Base-by-base conservation (phyloP, 1,139 yeast species). In the Suhomyces bribrorum region DNA sequence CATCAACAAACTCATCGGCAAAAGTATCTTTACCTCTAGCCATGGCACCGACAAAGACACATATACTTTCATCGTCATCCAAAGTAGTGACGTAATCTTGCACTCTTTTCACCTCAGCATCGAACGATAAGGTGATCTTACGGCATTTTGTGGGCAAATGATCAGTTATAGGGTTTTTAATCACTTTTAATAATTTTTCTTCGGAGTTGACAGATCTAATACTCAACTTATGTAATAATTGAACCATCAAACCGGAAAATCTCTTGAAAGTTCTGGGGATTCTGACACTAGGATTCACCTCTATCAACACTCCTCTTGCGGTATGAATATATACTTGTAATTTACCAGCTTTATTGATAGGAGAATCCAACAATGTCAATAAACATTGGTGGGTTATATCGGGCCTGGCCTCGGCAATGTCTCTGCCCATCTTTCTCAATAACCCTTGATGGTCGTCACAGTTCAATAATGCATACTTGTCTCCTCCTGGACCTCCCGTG, bases 1-100 rank as follows among this genome's bases (percentile, higher is more conserved):
- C 98, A 62, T 92, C 98, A 32, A 90, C 96, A 58, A 64, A 90
- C 64, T 90, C 97, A 62, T 92, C 98, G 26, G 98, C 98, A 65
- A 92, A 92, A 52, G 81, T 89, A 65, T 92, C 98, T 60, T 86
- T 86, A 57, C 98, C 98, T 65, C 97, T 82, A 18, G 98, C 98
- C 97, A 92, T 92, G 36, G 98, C 96, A 59, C 98, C 98, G 34
- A 92, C 97, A 63, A 92, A 92, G 20, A 92, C 97, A 74, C 98
- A 92, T 53, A 92, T 83, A 59, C 96, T 86, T 66, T 92, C 96
- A 57, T 88, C 95, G 3, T 81, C 83, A 50, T 81, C 96, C 52
- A 92, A 71, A 40, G 84, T 84, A 29, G 70, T 67, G 31, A 90
- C 92, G 61, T 87, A 90, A 57, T 89, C 96, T 63, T 89, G 95